These are phyloP conservation scores for Pleochaeta shiraiana DNA, from an alignment of 2,329 filamentous ascomycete genomes.

Conservation along the genomic window DNA sequence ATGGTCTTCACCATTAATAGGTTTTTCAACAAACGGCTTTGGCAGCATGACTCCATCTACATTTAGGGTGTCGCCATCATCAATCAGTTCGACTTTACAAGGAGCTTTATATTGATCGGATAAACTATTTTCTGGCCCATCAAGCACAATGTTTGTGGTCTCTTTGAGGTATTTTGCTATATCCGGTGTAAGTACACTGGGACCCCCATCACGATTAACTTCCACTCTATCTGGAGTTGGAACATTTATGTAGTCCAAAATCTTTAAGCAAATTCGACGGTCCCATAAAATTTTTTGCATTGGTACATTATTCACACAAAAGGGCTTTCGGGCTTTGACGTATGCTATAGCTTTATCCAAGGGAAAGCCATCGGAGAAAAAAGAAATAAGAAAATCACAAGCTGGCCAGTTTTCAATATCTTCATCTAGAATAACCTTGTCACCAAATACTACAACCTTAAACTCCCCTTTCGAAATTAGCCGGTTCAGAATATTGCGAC, in stretches of 20 bases:
- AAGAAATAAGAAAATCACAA: constrained; percentile 84
- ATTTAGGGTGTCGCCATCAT: constrained; percentile 68
- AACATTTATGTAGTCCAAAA: constrained; percentile 75
- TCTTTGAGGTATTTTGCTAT: constrained; percentile 62
- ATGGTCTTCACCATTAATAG: constrained; percentile 94
- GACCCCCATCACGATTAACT: constrained; percentile 83
- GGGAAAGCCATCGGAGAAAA: constrained; percentile 95
- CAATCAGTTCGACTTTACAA: constrained; percentile 60
- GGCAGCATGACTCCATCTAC: constrained; percentile 66
- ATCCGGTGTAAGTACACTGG: constrained; percentile 53
- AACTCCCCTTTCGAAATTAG: constrained; percentile 83
- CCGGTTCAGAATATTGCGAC: constrained; percentile 83
- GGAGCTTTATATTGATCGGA: constrained; percentile 29
- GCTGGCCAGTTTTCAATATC: constrained; percentile 92
- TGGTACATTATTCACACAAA: constrained; percentile 90
- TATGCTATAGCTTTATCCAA: constrained; percentile 95
- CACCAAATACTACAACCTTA: constrained; percentile 92
- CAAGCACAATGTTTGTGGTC: constrained; percentile 54
- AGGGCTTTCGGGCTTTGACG: constrained; percentile 77
- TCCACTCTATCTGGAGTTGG: constrained; percentile 77
- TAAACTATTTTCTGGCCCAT: constrained; percentile 46
- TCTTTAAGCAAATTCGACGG: constrained; percentile 65
- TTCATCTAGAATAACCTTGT: constrained; percentile 97
- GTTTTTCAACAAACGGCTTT: constrained; percentile 97
- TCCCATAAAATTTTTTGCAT: constrained; percentile 99